These are phyloP conservation scores for Phyllosticta capitalensis DNA, from an alignment of 2,329 filamentous ascomycete species.

Conservation along the genomic window DNA sequence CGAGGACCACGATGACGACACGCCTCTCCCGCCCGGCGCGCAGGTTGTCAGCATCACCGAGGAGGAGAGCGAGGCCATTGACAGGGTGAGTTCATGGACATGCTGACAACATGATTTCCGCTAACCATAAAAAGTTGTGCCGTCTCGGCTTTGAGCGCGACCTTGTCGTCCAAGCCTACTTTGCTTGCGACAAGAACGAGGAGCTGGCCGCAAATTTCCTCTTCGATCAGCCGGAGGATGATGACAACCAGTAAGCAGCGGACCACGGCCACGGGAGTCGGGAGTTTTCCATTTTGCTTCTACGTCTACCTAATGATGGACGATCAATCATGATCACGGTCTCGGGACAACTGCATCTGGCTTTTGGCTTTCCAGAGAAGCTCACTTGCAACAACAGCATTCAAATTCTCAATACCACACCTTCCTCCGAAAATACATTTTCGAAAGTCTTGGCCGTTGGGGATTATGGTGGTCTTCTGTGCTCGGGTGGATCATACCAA, in stretches of 20 bases:
- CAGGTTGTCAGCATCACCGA: conserved; percentile 87
- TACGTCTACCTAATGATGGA: conserved; percentile 7
- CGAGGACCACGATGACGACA: conserved; percentile 79
- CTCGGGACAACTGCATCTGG: conserved; percentile 1
- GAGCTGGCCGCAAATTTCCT: conserved; percentile 96
- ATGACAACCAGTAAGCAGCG: conserved; percentile 41
- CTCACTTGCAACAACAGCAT: background rate
- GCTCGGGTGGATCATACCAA: background rate
- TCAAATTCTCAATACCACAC: background rate
- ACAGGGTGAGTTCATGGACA: conserved; percentile 57
- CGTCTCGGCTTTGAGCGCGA: conserved; percentile 88
- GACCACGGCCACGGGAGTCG: background rate
- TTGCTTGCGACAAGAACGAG: conserved; percentile 99
- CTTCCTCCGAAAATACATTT: background rate
- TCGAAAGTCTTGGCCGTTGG: background rate
- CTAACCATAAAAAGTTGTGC: conserved; percentile 55
- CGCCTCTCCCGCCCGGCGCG: conserved; percentile 74
- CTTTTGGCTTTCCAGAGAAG: conserved; percentile 4
- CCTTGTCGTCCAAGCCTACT: conserved; percentile 94
- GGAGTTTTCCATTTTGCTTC: conserved; percentile 6
- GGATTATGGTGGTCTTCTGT: background rate
- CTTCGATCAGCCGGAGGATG: conserved; percentile 92
- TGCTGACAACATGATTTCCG: too few relatives aligned
- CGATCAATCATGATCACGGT: conserved; percentile 9
- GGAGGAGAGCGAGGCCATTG: conserved; percentile 94